Conservation (phyloP, 164 flowering plant species). For the Umbilicus rupestris region DNA sequence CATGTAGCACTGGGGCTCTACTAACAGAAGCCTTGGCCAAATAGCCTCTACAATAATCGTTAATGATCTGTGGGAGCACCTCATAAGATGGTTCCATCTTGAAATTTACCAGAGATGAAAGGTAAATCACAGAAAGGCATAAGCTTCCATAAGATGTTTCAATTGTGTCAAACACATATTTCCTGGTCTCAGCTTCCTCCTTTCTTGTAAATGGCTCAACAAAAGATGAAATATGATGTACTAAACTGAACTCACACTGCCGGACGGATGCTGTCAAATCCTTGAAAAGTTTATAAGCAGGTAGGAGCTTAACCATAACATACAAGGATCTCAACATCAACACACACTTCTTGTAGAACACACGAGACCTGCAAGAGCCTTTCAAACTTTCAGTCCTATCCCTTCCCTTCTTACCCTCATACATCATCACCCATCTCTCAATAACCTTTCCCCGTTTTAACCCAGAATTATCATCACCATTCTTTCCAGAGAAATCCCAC, state of each 20-base stretch:
- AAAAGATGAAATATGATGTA: neutral
- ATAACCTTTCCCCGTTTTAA: neutral
- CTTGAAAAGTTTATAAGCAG: neutral
- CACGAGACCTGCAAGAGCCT: neutral
- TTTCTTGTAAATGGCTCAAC: neutral
- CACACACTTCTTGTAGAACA: neutral
- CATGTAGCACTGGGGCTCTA: neutral
- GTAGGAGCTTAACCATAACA: neutral
- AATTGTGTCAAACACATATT: neutral
- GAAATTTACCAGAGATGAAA: neutral
- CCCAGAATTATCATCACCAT: neutral
- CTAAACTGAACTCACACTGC: neutral
- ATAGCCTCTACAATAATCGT: neutral
- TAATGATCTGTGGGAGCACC: neutral
- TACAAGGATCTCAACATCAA: neutral
- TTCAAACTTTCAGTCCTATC: neutral
- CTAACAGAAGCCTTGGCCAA: neutral
- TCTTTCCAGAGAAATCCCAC: too few species aligned
- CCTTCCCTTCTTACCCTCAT: neutral
- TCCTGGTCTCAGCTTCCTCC: neutral
- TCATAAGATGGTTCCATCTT: neutral
- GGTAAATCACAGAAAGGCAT: neutral
- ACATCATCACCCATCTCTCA: slow-evolving; percentile 5
- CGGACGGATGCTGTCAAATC: neutral
- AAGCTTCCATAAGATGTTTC: neutral